phyloP scores from a whole-genome alignment of 176 grass and related monocot genomes.

The Alopecurus myosuroides region DNA sequence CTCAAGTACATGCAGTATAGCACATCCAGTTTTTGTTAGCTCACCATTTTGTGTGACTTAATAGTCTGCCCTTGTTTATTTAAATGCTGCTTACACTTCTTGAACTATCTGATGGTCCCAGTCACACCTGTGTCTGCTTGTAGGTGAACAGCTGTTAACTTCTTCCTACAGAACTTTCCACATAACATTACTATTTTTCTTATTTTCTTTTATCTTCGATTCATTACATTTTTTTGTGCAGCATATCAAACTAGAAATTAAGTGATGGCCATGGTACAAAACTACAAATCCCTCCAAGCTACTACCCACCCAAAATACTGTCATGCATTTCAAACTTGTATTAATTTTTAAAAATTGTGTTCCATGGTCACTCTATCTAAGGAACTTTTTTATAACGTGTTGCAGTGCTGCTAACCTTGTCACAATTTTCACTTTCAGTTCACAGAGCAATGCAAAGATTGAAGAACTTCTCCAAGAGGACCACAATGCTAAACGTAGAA shows the following conservation, averaged over 20 bases:
- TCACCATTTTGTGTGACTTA: background rate
- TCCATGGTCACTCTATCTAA: background rate
- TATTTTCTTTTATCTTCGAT: background rate
- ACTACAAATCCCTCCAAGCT: conserved; percentile 35
- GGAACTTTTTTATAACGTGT: background rate
- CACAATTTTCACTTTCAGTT: conserved; percentile 32
- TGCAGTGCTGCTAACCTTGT: conserved; percentile 20
- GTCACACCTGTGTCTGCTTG: background rate
- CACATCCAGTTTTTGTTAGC: background rate
- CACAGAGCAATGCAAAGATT: conserved; percentile 74
- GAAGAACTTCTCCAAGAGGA: conserved; percentile 96
- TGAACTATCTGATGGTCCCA: background rate
- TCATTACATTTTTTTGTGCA: background rate
- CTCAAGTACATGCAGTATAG: background rate
- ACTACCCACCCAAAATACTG: conserved; percentile 23
- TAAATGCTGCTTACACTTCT: background rate
- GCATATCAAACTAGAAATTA: background rate
- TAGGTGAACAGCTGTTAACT: background rate
- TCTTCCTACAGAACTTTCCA: background rate
- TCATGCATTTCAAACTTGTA: conserved; percentile 21
- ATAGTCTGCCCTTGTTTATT: conserved; percentile 1
- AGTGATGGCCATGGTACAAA: conserved; percentile 35
- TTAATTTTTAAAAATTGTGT: background rate
- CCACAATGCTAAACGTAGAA: conserved; percentile 74
- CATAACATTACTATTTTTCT: background rate